phyloP scores from a whole-genome alignment of 495 filamentous ascomycete genomes.

The Neurospora sp. region DNA sequence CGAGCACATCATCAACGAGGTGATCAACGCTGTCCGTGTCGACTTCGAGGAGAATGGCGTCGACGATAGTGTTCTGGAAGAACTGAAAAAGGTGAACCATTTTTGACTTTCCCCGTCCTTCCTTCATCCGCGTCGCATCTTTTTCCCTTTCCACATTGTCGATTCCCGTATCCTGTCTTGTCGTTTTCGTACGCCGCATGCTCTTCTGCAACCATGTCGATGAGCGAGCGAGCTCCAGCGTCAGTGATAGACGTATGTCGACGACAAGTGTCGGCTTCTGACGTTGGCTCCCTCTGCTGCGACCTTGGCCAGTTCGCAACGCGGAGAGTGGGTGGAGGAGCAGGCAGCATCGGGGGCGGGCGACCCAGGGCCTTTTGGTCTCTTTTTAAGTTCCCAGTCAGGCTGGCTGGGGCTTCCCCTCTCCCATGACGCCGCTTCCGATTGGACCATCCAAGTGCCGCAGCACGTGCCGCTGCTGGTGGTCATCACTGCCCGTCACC shows the following conservation, averaged over 20 bases:
- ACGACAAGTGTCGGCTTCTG: slow-evolving; percentile 11
- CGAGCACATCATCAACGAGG: slow-evolving; percentile 81
- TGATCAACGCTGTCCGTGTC: slow-evolving; percentile 75
- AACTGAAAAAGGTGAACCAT: slow-evolving; percentile 66
- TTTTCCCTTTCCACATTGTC: slow-evolving; percentile 11
- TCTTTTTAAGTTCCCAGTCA: slow-evolving; percentile 31
- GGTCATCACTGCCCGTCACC: background rate
- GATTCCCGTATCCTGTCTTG: background rate
- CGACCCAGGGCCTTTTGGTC: slow-evolving; percentile 45
- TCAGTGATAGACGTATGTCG: background rate
- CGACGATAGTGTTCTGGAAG: slow-evolving; percentile 70
- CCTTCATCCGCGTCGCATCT: slow-evolving; percentile 7
- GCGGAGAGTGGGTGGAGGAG: slow-evolving; percentile 29
- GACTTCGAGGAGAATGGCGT: slow-evolving; percentile 97
- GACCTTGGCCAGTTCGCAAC: slow-evolving; percentile 6
- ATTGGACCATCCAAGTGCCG: slow-evolving; percentile 12
- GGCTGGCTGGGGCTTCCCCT: background rate
- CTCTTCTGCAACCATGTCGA: background rate
- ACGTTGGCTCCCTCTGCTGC: slow-evolving; percentile 3
- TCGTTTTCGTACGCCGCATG: background rate
- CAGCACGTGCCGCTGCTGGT: slow-evolving; percentile 19
- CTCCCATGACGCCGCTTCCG: slow-evolving; percentile 15
- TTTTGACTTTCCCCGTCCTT: slow-evolving; percentile 1
- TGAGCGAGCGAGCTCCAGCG: background rate
- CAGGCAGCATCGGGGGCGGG: slow-evolving; percentile 32